A percentile compares a stretch with the other conserved stretches of the same genome.
Evolutionary conservation across 2,329 filamentous ascomycete genomes (phyloP).

Genomic region (Aspergillus sp.): DNA sequence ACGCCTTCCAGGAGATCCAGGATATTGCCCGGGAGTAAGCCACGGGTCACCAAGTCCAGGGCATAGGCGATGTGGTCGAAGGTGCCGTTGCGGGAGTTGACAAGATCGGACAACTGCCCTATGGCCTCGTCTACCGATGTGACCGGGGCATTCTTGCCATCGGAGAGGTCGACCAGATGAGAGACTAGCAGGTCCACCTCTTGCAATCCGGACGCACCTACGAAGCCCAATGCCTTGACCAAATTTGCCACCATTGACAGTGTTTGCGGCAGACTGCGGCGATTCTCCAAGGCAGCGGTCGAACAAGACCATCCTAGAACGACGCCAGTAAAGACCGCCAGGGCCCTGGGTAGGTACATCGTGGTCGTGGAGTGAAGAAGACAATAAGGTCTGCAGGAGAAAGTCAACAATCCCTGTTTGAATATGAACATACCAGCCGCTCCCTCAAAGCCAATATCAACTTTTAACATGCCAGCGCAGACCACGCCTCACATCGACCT

Average conservation of each 20-base stretch:
- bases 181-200: background rate
- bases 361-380: too few relatives aligned
- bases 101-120: background rate
- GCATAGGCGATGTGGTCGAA: background rate
- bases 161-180: background rate
- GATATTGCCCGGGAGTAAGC: background rate
- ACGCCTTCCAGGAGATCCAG: background rate
- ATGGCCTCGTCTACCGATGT: background rate
- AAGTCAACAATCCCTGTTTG: too few relatives aligned
- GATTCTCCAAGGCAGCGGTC: too few relatives aligned
- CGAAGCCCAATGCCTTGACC: background rate
- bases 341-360: too few relatives aligned
- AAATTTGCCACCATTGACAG: background rate
- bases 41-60: background rate
- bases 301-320: too few relatives aligned
- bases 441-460: too few relatives aligned
- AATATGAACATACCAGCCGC: too few relatives aligned
- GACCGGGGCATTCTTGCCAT: background rate
- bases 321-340: too few relatives aligned
- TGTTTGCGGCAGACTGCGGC: background rate
- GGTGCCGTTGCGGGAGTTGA: background rate
- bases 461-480: too few relatives aligned
- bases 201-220: background rate
- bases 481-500: too few relatives aligned
- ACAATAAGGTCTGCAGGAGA: too few relatives aligned